Conservation (phyloP, 1,284 basidiomycete genomes). For the Microbotryum violaceum region DNA sequence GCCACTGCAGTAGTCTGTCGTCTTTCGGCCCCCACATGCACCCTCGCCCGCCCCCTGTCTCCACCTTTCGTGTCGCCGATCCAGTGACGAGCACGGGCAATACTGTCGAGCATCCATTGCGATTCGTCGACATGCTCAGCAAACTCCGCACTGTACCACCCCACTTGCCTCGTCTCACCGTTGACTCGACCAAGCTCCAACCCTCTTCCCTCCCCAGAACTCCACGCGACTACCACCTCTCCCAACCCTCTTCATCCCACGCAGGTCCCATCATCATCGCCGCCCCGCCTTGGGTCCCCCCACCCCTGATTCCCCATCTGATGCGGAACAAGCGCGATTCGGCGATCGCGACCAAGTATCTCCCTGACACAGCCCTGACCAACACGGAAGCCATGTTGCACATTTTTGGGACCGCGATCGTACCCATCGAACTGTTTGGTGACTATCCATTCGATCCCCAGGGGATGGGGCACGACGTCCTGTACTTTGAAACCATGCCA, state of each 20-base stretch:
- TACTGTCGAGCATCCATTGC: too few relatives aligned
- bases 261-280: constrained; percentile 22
- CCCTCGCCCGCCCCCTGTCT: too few relatives aligned
- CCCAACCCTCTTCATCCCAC: background rate
- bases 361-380: constrained; percentile 19
- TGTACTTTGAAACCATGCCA: background rate
- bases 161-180: too few relatives aligned
- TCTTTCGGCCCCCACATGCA: too few relatives aligned
- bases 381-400: constrained; percentile 35
- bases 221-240: too few relatives aligned
- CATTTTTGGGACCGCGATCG: constrained; percentile 32
- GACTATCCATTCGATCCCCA: constrained; percentile 25
- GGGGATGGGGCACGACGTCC: constrained; percentile 14
- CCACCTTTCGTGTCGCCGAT: too few relatives aligned
- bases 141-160: too few relatives aligned
- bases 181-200: background rate
- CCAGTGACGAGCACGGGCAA: too few relatives aligned
- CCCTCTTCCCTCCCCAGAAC: background rate
- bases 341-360: constrained; percentile 33
- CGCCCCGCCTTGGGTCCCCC: constrained; percentile 16
- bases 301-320: constrained; percentile 25
- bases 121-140: too few relatives aligned
- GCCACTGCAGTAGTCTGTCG: too few relatives aligned
- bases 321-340: constrained; percentile 34
- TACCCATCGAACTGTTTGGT: constrained; percentile 25